phyloP scores from a whole-genome alignment of 129 eudicot genomes.

The Helichrysum umbraculigerum region DNA sequence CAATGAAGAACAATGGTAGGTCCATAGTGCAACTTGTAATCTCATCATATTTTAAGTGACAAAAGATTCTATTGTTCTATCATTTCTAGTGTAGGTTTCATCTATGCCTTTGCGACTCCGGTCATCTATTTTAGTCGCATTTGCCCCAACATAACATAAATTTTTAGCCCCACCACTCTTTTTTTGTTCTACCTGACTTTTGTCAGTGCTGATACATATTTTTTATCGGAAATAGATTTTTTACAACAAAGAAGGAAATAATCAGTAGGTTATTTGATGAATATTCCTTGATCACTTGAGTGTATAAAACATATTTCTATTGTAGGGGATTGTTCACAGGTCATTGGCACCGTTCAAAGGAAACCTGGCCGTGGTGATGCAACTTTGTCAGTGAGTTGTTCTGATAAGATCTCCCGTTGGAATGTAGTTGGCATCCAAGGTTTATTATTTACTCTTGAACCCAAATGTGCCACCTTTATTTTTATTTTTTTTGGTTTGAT shows the following conservation, averaged over 20 bases:
- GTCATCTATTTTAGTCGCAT: too few species aligned
- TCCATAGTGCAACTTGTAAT: constrained; percentile 17
- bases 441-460: constrained; percentile 20
- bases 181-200: too few species aligned
- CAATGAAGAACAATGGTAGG: constrained; percentile 52
- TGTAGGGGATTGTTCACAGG: constrained; percentile 50
- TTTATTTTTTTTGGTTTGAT: background rate
- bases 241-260: background rate
- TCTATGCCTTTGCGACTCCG: background rate
- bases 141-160: too few species aligned
- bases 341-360: constrained; percentile 72
- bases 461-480: background rate
- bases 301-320: constrained; percentile 5
- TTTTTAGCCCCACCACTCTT: too few species aligned
- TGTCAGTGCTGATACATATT: too few species aligned
- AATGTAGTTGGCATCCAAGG: constrained; percentile 98
- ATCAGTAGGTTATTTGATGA: constrained; percentile 11
- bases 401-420: constrained; percentile 98
- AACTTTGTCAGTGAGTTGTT: constrained; percentile 95
- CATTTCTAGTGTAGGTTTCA: background rate
- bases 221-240: background rate
- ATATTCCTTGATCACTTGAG: background rate
- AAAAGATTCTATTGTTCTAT: constrained; percentile 1
- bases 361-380: constrained; percentile 99
- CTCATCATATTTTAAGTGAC: background rate